These are phyloP conservation scores for Exophiala spinifera DNA, from an alignment of 2,329 filamentous ascomycete species.

Conservation along the genomic window DNA sequence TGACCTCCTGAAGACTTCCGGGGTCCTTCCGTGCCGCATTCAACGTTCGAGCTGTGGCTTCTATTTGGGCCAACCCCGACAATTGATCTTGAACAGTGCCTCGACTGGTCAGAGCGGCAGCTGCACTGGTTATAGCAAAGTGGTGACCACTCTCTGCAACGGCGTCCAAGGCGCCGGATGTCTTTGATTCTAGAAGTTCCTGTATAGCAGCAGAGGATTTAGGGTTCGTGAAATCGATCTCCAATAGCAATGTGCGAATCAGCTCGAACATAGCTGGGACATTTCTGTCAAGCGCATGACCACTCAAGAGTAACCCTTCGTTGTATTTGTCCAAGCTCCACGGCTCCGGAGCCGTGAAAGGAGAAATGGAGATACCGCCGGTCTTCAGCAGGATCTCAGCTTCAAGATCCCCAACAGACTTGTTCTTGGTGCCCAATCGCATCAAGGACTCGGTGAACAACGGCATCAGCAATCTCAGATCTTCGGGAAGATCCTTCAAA, in stretches of 20 bases:
- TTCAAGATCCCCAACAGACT: constrained; percentile 91
- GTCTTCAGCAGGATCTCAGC: constrained; percentile 96
- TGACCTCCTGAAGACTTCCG: constrained; percentile 69
- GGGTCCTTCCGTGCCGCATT: constrained; percentile 65
- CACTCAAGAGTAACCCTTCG: constrained; percentile 80
- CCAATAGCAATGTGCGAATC: constrained; percentile 72
- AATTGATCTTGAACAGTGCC: constrained; percentile 77
- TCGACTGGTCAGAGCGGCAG: constrained; percentile 70
- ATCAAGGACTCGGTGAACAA: constrained; percentile 90
- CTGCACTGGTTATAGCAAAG: constrained; percentile 79
- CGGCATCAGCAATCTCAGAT: constrained; percentile 79
- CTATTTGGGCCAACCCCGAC: constrained; percentile 85
- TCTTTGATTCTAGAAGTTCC: constrained; percentile 79
- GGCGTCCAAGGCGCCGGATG: constrained; percentile 85
- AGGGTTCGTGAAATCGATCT: constrained; percentile 84
- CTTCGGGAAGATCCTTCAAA: constrained; percentile 74
- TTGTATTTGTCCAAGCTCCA: constrained; percentile 65
- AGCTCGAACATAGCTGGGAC: constrained; percentile 88
- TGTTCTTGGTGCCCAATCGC: constrained; percentile 82
- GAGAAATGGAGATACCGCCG: constrained; percentile 79
- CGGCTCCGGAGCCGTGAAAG: constrained; percentile 78
- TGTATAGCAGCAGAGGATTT: constrained; percentile 78
- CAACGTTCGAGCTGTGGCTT: constrained; percentile 72
- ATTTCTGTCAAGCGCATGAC: constrained; percentile 86
- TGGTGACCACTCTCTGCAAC: constrained; percentile 88